Percentiles rank a stretch among this genome's conserved stretches.
Evolutionary conservation across 225 moss, liverwort and hornwort genomes (phyloP).

Genomic region (Thuidium tamariscinum): DNA sequence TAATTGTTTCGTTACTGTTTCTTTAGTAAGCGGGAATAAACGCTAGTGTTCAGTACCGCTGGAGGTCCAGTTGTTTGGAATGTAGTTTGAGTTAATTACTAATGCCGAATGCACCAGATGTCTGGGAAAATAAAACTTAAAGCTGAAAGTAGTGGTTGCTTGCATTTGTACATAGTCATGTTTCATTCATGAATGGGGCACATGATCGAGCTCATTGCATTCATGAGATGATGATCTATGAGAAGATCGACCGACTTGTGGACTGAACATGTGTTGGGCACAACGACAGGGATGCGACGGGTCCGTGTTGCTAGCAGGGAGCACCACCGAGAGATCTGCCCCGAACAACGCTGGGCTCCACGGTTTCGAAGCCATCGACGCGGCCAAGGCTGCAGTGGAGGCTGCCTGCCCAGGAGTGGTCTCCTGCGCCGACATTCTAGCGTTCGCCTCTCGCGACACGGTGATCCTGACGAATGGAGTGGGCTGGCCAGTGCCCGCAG

Average conservation of each 20-base stretch:
- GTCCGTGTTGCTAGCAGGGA: conserved; percentile 8
- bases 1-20: not conserved
- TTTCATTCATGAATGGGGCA: not conserved
- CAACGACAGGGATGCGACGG: conserved; percentile 21
- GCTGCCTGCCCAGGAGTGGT: conserved; percentile 12
- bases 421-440: conserved; percentile 25
- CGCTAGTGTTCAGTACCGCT: no score
- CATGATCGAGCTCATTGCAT: not conserved
- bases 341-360: not conserved
- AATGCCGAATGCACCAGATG: not conserved
- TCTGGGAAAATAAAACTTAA: not conserved
- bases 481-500: conserved; percentile 19
- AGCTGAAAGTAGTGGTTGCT: no score
- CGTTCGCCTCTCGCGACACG: conserved; percentile 19
- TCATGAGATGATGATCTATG: no score
- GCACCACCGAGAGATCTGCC: not conserved
- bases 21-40: not conserved
- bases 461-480: conserved; percentile 1
- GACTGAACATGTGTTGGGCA: not conserved
- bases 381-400: conserved; percentile 9
- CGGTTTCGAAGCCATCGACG: conserved; percentile 22
- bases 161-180: no score
- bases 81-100: not conserved
- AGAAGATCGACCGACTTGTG: not conserved
- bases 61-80: not conserved